phyloP scores from a whole-genome alignment of 2,329 filamentous ascomycete genomes.

The Rhinocladiella mackenziei region DNA sequence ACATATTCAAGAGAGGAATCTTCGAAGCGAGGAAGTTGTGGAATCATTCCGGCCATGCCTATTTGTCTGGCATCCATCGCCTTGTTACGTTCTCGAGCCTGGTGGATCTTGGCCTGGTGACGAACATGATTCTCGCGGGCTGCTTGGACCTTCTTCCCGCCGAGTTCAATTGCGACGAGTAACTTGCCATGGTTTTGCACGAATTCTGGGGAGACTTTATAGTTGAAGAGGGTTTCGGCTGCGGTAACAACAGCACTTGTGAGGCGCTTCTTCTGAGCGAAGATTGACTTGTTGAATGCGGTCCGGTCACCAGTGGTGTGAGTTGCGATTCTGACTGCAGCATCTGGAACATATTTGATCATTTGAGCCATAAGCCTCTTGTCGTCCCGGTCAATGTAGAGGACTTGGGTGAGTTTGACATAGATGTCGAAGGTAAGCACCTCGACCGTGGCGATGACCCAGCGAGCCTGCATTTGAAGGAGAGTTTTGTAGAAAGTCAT shows the following conservation, averaged over 20 bases:
- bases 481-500: conserved; percentile 16
- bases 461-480: conserved; percentile 18
- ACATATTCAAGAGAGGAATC: conserved; percentile 10
- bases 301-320: neutral
- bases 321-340: conserved; percentile 1
- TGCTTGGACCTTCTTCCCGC: conserved; percentile 16
- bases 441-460: conserved; percentile 13
- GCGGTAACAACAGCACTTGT: conserved; percentile 1
- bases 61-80: conserved; percentile 13
- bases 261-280: conserved; percentile 6
- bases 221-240: conserved; percentile 7
- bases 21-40: conserved; percentile 9
- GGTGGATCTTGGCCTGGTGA: conserved; percentile 1
- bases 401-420: conserved; percentile 12
- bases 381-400: conserved; percentile 17
- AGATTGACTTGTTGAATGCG: conserved; percentile 5
- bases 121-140: conserved; percentile 3
- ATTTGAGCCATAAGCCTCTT: conserved; percentile 9
- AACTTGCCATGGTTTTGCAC: conserved; percentile 12
- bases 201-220: conserved; percentile 15
- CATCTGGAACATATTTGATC: conserved; percentile 12
- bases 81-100: conserved; percentile 7
- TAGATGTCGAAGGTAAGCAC: conserved; percentile 15
- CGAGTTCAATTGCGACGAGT: conserved; percentile 12
- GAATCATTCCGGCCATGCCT: conserved; percentile 13